Base-by-base conservation (phyloP, 139 green algal genomes). In the Microglena sp. region DNA sequence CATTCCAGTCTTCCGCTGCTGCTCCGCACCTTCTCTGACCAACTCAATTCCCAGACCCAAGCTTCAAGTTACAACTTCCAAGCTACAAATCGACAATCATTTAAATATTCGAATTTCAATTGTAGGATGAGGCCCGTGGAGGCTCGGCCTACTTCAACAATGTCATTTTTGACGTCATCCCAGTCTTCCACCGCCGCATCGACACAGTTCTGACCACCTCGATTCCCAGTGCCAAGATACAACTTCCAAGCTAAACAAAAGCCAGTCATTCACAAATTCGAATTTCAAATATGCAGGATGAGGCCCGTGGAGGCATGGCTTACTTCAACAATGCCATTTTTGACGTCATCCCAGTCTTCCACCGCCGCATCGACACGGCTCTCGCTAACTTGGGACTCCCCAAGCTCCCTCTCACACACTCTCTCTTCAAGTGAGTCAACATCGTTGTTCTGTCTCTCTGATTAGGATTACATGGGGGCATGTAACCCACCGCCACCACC, bases 321-420 rank as follows among this genome's bases (percentile, higher is more conserved):
- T 96, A 96, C 84, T 90, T 98, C 62, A 78, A 95, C 66, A 75
- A 90, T 29, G 93, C 90, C 44, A 95, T 98, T 74, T 96, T 89
- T 40, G 64, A 81, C 30, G 79, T 83, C n/a, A 53, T 84, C 64
- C 78, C 78, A 11, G 65, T 78, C n/a, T 84, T 81, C 71, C 69
- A 76, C 40, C 68, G 74, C 31, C 86, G 92, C 66, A 81, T 97
- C 44, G 90, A 97, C 84, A 93, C 87, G 0, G 85, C 89, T 0
- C 84, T 98, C 15, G 69, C 70, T 28, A 86, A 91, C 72, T 87
- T 96, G 33, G 88, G 89, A 1, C 84, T 91, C 68, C 84, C 86
- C 3, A 76, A 70, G n/a, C 72, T 98, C 62, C 93, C 93, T 0
- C 77, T 97, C 44, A 78, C 62, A 18, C 75, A 81, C 62, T 34